Evolutionary conservation across 441 rosid genomes (phyloP).

Genomic region (Jatropha podagrica): DNA sequence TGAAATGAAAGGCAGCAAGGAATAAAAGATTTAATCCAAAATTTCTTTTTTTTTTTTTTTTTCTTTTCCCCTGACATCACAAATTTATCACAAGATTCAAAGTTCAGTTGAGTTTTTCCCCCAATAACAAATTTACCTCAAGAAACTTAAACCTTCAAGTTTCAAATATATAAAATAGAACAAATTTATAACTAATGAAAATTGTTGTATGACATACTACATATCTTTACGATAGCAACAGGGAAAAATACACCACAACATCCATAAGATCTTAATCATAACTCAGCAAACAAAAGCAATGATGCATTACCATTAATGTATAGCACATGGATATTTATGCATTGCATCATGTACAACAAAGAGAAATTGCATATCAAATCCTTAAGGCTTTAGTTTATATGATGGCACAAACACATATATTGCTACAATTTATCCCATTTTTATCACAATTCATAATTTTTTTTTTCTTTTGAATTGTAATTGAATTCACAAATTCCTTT

Average conservation of each 20-base stretch:
- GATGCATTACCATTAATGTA: not conserved
- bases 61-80: not conserved
- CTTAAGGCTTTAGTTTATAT: not conserved
- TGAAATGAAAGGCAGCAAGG: not conserved
- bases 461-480: not conserved
- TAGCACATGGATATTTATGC: not conserved
- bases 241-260: not conserved
- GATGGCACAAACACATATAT: not conserved
- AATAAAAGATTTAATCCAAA: not conserved
- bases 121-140: not conserved
- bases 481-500: not conserved
- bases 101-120: not conserved
- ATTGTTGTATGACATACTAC: not conserved
- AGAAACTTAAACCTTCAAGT: not conserved
- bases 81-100: not conserved
- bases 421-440: not conserved
- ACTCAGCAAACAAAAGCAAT: not conserved
- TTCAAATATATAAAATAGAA: not conserved
- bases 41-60: not conserved
- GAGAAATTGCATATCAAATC: not conserved
- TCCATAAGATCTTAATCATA: not conserved
- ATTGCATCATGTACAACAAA: not conserved
- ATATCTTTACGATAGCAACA: not conserved
- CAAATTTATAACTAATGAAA: not conserved
- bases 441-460: not conserved